Evolutionary conservation across 495 filamentous ascomycete genomes (phyloP).

Genomic region (Cercophora scortea): DNA sequence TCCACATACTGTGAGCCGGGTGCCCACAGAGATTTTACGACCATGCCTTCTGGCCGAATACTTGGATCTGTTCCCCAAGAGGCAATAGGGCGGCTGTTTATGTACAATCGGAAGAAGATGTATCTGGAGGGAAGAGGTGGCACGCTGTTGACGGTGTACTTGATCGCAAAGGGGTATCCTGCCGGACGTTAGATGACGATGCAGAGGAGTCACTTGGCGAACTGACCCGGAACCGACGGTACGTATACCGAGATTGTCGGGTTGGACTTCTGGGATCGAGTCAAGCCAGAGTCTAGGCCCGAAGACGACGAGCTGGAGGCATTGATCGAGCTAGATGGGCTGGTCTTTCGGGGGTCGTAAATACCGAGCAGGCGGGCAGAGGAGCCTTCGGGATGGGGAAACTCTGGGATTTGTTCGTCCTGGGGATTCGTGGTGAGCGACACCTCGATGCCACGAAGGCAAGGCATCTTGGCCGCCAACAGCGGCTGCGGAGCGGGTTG

Average conservation of each 20-base stretch:
- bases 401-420: constrained; percentile 32
- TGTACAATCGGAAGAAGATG: constrained; percentile 43
- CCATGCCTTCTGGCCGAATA: constrained; percentile 19
- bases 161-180: constrained; percentile 41
- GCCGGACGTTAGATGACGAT: background rate
- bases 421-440: constrained; percentile 26
- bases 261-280: constrained; percentile 23
- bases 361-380: constrained; percentile 24
- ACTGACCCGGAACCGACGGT: constrained; percentile 38
- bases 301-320: background rate
- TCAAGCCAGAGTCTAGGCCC: background rate
- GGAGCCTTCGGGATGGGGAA: constrained; percentile 43
- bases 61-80: constrained; percentile 39
- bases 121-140: constrained; percentile 24
- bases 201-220: background rate
- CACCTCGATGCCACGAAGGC: constrained; percentile 38
- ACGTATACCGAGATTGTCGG: constrained; percentile 42
- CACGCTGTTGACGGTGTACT: constrained; percentile 26
- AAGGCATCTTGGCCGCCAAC: constrained; percentile 31
- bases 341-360: constrained; percentile 1
- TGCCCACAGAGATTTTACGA: constrained; percentile 36
- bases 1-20: constrained; percentile 19
- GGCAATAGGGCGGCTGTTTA: constrained; percentile 38
- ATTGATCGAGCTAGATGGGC: background rate
- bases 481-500: background rate